phyloP scores from a whole-genome alignment of 345 rosid species.

The Aquilaria malaccensis region DNA sequence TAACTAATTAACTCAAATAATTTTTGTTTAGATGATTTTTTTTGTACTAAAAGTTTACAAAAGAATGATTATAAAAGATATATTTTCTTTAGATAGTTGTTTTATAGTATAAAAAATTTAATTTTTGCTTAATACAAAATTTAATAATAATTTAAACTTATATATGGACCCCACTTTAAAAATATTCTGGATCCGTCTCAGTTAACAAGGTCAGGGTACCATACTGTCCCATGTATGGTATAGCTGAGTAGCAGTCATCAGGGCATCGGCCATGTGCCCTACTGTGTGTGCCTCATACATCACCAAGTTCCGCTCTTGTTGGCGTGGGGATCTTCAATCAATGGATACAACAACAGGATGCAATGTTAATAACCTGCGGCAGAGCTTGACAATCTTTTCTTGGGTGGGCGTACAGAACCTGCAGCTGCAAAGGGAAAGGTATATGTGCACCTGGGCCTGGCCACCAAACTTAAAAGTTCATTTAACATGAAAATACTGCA shows the following conservation, averaged over 20 bases:
- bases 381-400: constrained; percentile 67
- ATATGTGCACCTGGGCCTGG: constrained; percentile 97
- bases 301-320: constrained; percentile 97
- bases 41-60: too few relatives aligned
- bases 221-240: constrained; percentile 61
- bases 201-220: too few relatives aligned
- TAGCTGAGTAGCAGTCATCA: constrained; percentile 98
- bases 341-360: constrained; percentile 92
- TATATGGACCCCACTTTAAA: too few relatives aligned
- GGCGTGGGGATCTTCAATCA: constrained; percentile 97
- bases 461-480: constrained; percentile 16
- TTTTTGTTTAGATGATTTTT: too few relatives aligned
- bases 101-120: too few relatives aligned
- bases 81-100: too few relatives aligned
- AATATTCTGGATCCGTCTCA: too few relatives aligned
- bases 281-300: constrained; percentile 82
- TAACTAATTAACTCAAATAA: too few relatives aligned
- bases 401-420: constrained; percentile 81
- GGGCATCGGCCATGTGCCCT: constrained; percentile 88
- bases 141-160: too few relatives aligned
- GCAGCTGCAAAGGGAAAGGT: constrained; percentile 51
- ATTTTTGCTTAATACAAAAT: too few relatives aligned
- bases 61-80: too few relatives aligned
- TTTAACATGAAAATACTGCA: too few relatives aligned
- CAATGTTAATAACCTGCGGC: constrained; percentile 91